phyloP scores from a whole-genome alignment of 1,284 basidiomycete genomes.

The Ceratobasidium sp. region DNA sequence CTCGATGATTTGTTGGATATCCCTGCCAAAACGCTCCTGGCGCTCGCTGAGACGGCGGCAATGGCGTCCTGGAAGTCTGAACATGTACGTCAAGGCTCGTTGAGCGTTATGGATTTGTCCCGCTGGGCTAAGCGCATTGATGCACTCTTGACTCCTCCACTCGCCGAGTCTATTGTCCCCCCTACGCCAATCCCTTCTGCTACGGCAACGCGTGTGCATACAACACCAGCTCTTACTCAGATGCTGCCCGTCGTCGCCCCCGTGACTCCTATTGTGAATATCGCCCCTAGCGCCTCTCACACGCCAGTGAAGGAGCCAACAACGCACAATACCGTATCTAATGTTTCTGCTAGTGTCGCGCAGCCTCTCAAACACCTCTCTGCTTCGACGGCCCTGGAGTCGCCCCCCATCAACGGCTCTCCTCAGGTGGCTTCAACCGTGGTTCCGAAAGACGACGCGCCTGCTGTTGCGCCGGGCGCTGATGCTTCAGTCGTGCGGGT shows the following conservation, averaged over 20 bases:
- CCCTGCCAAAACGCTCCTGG: constrained; percentile 30
- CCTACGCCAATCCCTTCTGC: not conserved
- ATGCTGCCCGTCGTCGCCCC: constrained; percentile 30
- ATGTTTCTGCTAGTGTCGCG: not conserved
- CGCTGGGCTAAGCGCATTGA: constrained; percentile 44
- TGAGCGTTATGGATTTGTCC: constrained; percentile 44
- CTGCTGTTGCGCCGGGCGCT: too few species aligned
- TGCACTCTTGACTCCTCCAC: constrained; percentile 29
- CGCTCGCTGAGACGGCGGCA: constrained; percentile 40
- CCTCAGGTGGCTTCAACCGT: too few species aligned
- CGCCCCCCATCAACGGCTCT: not conserved
- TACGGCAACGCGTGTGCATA: not conserved
- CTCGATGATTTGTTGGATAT: constrained; percentile 40
- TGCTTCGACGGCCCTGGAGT: not conserved
- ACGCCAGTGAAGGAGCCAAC: not conserved
- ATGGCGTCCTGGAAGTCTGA: constrained; percentile 44
- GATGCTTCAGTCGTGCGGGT: too few species aligned
- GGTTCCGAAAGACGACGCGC: too few species aligned
- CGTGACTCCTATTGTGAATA: not conserved
- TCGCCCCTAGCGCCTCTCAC: constrained; percentile 1
- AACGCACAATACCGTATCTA: not conserved
- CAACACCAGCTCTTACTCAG: constrained; percentile 8
- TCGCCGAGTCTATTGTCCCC: constrained; percentile 18
- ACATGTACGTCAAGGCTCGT: constrained; percentile 39
- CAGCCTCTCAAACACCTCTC: not conserved